A percentile compares a stretch with the other conserved stretches of the same genome.
Evolutionary conservation across 768 basidiomycete genomes (phyloP).

Genomic region (Lentinula sp.): DNA sequence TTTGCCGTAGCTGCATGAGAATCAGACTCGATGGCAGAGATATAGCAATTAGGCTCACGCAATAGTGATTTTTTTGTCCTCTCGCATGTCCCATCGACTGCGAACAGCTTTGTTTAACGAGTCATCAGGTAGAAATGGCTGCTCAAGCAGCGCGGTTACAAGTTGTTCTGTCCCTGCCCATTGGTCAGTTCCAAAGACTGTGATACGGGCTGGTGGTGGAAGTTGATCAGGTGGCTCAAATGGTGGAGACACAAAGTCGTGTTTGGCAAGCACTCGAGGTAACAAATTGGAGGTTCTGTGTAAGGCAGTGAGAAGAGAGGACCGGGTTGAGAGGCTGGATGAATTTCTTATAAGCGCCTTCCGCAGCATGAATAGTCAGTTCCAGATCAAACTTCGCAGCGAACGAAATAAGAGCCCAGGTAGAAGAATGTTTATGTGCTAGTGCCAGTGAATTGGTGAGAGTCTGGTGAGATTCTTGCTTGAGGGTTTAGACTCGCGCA

Average conservation of each 20-base stretch:
- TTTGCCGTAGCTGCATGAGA: background rate
- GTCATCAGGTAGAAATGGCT: slow-evolving; percentile 58
- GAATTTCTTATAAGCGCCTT: background rate
- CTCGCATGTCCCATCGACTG: slow-evolving; percentile 40
- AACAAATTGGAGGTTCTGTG: slow-evolving; percentile 43
- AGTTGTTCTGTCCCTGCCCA: slow-evolving; percentile 48
- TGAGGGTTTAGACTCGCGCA: no score
- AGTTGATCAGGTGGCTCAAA: slow-evolving; percentile 38
- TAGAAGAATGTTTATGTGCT: no score
- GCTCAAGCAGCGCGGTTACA: slow-evolving; percentile 64
- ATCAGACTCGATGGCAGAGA: slow-evolving; percentile 23
- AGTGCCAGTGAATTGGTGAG: no score
- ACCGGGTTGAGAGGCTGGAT: background rate
- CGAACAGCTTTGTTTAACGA: slow-evolving; percentile 35
- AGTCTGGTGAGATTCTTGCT: no score
- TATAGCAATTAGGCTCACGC: slow-evolving; percentile 27
- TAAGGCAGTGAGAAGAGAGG: slow-evolving; percentile 31
- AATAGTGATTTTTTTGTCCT: slow-evolving; percentile 27
- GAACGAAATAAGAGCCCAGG: background rate
- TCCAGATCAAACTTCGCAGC: background rate
- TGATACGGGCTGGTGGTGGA: background rate
- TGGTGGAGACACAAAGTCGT: slow-evolving; percentile 28
- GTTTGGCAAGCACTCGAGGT: slow-evolving; percentile 35
- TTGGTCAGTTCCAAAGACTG: slow-evolving; percentile 57
- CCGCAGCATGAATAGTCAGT: background rate